Evolutionary conservation across 176 grass and related monocot genomes (phyloP).

Genomic region (Paspalum vaginatum): DNA sequence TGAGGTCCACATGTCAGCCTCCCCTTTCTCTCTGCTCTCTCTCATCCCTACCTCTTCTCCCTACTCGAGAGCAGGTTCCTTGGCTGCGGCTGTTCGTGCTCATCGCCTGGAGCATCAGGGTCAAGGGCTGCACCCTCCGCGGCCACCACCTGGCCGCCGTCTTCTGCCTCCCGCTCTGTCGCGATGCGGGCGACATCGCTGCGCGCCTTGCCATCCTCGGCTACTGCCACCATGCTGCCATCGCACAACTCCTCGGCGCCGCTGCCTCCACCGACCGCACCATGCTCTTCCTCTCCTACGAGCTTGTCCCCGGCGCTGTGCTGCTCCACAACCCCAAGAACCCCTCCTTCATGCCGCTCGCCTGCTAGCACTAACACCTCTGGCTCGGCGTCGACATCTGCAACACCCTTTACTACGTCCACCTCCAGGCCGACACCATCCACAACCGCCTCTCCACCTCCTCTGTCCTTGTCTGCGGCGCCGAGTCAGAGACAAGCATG

Average conservation of each 20-base stretch:
- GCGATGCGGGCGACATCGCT: slow-evolving; percentile 40
- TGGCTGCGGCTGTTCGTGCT: too few species aligned
- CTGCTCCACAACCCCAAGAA: slow-evolving; percentile 75
- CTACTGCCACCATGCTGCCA: slow-evolving; percentile 79
- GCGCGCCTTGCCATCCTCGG: slow-evolving; percentile 52
- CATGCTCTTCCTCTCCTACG: slow-evolving; percentile 78
- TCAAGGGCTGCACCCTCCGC: slow-evolving; percentile 68
- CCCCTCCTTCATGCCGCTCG: slow-evolving; percentile 69
- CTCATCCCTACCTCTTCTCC: too few species aligned
- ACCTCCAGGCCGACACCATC: slow-evolving; percentile 64
- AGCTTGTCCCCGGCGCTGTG: slow-evolving; percentile 54
- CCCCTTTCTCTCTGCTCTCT: too few species aligned
- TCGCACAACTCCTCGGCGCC: slow-evolving; percentile 81
- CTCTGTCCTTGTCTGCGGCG: slow-evolving; percentile 64
- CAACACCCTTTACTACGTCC: slow-evolving; percentile 81
- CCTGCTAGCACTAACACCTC: slow-evolving; percentile 64
- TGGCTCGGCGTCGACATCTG: slow-evolving; percentile 68
- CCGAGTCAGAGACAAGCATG: too few species aligned
- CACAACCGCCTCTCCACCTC: slow-evolving; percentile 88
- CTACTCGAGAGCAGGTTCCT: too few species aligned
- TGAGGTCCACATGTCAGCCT: too few species aligned
- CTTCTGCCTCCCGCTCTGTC: slow-evolving; percentile 74
- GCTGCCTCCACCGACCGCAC: slow-evolving; percentile 61
- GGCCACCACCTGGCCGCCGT: slow-evolving; percentile 67
- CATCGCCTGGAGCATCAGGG: too few species aligned